Base-by-base conservation (phyloP, 352 stramenopile species). In the Thraustotheca clavata region DNA sequence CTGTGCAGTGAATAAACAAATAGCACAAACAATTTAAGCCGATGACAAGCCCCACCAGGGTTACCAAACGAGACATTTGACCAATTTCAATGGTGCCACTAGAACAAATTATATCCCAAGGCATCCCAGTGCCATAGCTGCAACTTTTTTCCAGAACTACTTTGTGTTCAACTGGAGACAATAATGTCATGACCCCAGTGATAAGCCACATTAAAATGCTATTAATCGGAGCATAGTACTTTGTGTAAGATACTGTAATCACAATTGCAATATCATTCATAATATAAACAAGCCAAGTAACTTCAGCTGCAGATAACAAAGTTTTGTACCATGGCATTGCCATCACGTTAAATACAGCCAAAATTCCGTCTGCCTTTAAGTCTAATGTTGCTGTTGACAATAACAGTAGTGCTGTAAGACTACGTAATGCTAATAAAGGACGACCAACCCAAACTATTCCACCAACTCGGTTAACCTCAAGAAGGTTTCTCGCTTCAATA, bases 171-270 rank as follows among this genome's bases (percentile, higher is more conserved):
- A 60, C 50, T 1, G 50, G 50, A 7, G 6, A 14, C 3, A 47
- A 18, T 11, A 26, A n/a, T n/a, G 50, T 47, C 9, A 60, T 22
- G 14, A 26, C 29, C 3, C 22, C 50, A 47, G 32, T 26, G 5
- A n/a, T 43, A 38, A 60, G 11, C 50, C 50, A 60, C 50, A 60
- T 38, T n/a, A 47, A 18, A 2, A 43, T n/a, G 31, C 50, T 60
- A 24, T 34, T 60, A 18, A 22, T 8, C n/a, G 50, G 27, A 1
- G 50, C 50, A 22, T 60, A 60, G 5, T 1, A 2, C n/a, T 22
- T 11, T 38, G 50, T 60, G 50, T 60, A 60, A 7, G 1, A 8
- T 6, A 22, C 11, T 22, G 50, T 60, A 18, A 31, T 31, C 34
- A 60, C 16, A 7, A 43, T 43, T 22, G 27, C 31, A 4, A 60